A percentile compares a stretch with the other conserved stretches of the same genome.
These are phyloP conservation scores for Didymella pomorum DNA, from an alignment of 2,329 filamentous ascomycete species.

Conservation along the genomic window DNA sequence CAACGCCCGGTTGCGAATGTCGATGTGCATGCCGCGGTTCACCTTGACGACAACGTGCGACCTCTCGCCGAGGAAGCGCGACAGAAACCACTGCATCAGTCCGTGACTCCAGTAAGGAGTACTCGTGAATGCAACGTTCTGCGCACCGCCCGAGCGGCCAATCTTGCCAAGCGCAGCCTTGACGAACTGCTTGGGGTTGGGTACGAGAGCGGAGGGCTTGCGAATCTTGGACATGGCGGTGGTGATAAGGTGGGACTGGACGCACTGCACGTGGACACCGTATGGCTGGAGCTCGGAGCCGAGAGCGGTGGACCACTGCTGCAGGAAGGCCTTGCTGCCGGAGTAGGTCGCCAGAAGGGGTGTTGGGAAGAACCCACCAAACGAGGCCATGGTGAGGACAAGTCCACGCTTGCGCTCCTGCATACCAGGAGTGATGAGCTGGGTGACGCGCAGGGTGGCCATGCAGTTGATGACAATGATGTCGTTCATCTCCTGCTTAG, in stretches of 20 bases:
- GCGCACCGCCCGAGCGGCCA: slow-evolving; percentile 77
- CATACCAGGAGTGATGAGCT: slow-evolving; percentile 85
- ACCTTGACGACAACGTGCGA: slow-evolving; percentile 64
- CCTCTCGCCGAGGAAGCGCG: slow-evolving; percentile 66
- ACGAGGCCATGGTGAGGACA: slow-evolving; percentile 96
- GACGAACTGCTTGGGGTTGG: slow-evolving; percentile 84
- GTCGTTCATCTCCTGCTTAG: slow-evolving; percentile 79
- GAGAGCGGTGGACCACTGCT: slow-evolving; percentile 91
- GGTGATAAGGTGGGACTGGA: slow-evolving; percentile 91
- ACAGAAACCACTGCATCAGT: slow-evolving; percentile 83
- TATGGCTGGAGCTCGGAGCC: slow-evolving; percentile 81
- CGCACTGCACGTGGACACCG: slow-evolving; percentile 88
- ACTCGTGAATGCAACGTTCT: slow-evolving; percentile 81
- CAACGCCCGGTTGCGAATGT: slow-evolving; percentile 82
- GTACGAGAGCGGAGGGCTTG: slow-evolving; percentile 77
- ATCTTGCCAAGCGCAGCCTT: slow-evolving; percentile 79
- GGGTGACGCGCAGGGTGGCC: slow-evolving; percentile 87
- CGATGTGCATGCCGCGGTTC: slow-evolving; percentile 78
- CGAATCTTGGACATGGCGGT: slow-evolving; percentile 98
- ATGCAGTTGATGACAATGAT: slow-evolving; percentile 97
- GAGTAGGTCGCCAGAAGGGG: slow-evolving; percentile 95
- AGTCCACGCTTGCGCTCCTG: slow-evolving; percentile 83
- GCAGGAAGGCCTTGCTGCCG: slow-evolving; percentile 96
- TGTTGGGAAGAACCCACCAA: slow-evolving; percentile 90
- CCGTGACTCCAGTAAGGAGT: slow-evolving; percentile 95